A percentile compares a stretch with the other conserved stretches of the same genome.
phyloP scores from a whole-genome alignment of 1,139 yeast genomes.

The Entelexis sorbosivorans region DNA sequence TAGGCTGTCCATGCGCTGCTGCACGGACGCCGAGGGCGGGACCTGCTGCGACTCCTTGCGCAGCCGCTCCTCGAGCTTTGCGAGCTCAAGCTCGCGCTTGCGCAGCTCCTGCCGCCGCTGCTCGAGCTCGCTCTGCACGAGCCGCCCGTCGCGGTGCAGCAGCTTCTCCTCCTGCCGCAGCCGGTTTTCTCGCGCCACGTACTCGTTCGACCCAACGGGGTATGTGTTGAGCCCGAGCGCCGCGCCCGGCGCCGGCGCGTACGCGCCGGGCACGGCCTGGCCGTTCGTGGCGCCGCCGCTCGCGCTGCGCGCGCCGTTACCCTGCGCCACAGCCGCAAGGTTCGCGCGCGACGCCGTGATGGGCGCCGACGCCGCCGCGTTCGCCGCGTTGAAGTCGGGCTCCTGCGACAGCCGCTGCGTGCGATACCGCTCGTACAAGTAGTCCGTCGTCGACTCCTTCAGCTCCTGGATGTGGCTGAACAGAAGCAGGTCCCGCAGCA shows the following conservation, averaged over 20 bases:
- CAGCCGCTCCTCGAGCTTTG: slow-evolving; percentile 65
- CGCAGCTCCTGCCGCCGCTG: slow-evolving; percentile 77
- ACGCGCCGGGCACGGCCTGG: not conserved
- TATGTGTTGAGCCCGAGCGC: slow-evolving; percentile 5
- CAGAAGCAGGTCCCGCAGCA: slow-evolving; percentile 66
- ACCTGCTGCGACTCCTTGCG: slow-evolving; percentile 22
- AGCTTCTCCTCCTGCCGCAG: slow-evolving; percentile 35
- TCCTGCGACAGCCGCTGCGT: slow-evolving; percentile 54
- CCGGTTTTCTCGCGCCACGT: slow-evolving; percentile 33
- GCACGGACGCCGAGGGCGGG: slow-evolving; percentile 10
- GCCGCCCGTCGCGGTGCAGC: slow-evolving; percentile 39
- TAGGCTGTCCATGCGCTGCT: slow-evolving; percentile 7
- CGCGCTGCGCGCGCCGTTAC: slow-evolving; percentile 2
- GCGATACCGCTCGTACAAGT: slow-evolving; percentile 84
- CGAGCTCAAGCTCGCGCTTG: slow-evolving; percentile 79
- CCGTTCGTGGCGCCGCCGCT: not conserved
- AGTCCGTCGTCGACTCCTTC: slow-evolving; percentile 88
- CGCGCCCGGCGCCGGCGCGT: no score
- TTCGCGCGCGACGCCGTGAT: slow-evolving; percentile 20
- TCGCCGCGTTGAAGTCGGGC: slow-evolving; percentile 45
- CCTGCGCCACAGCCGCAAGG: slow-evolving; percentile 10
- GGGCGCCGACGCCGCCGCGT: slow-evolving; percentile 40
- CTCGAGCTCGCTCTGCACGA: slow-evolving; percentile 83
- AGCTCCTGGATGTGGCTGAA: slow-evolving; percentile 83
- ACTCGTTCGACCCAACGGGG: slow-evolving; percentile 7